Conservation (phyloP, 208 protist genomes). For the Wallacemonas sp. region DNA sequence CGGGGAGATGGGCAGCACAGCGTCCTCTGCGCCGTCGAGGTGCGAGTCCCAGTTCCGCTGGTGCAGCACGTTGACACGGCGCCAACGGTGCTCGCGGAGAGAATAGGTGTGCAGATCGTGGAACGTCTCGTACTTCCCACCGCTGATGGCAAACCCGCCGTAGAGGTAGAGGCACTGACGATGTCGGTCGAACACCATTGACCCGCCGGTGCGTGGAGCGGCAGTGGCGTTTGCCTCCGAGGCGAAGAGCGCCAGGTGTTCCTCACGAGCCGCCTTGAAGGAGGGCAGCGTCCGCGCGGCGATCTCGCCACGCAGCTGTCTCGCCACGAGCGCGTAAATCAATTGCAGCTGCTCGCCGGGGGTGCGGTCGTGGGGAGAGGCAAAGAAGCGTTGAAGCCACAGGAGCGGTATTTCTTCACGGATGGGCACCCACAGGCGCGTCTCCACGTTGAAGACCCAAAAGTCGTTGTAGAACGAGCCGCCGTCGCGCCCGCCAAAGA, state of each 20-base stretch:
- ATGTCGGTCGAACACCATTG: slow-evolving; percentile 36
- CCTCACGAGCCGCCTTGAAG: not conserved
- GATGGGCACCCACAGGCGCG: slow-evolving; percentile 58
- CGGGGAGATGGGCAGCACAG: slow-evolving; percentile 4
- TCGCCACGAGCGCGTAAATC: slow-evolving; percentile 14
- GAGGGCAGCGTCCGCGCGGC: not conserved
- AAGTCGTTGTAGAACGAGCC: slow-evolving; percentile 68
- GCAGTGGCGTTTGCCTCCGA: slow-evolving; percentile 45
- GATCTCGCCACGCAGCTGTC: slow-evolving; percentile 18
- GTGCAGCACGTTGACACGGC: slow-evolving; percentile 24
- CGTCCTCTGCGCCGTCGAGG: slow-evolving; percentile 17
- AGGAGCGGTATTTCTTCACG: slow-evolving; percentile 36
- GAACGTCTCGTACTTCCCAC: slow-evolving; percentile 42
- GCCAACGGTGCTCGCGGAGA: slow-evolving; percentile 45
- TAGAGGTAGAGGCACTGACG: slow-evolving; percentile 51
- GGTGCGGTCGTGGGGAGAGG: slow-evolving; percentile 21
- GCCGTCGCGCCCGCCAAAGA: slow-evolving; percentile 68
- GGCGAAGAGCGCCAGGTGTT: slow-evolving; percentile 21
- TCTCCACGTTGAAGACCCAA: slow-evolving; percentile 60
- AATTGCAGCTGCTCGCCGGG: not conserved
- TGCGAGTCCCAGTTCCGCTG: slow-evolving; percentile 15
- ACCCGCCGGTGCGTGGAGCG: slow-evolving; percentile 43
- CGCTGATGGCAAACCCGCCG: slow-evolving; percentile 50
- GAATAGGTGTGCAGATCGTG: slow-evolving; percentile 59
- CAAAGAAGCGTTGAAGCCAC: slow-evolving; percentile 40